Evolutionary conservation across 73 alveolate genomes (phyloP), one percentile per base, ranked within the genome.

Genomic region (Urostyla sp.): DNA sequence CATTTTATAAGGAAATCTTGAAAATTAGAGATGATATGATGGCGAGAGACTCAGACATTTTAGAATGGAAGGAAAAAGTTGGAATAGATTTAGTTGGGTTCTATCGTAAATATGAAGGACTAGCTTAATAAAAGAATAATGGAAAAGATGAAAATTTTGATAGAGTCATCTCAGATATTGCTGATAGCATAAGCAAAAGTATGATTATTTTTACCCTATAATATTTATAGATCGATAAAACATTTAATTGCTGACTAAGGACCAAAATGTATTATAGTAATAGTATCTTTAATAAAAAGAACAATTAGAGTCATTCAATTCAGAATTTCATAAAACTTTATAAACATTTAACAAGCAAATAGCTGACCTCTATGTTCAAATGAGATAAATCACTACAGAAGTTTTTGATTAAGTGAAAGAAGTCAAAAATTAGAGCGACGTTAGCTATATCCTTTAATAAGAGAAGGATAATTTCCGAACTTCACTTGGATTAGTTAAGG

Each of bases 221-320:
- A 24, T 16, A 2, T 7, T 46, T 69, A 18, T 69, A 69, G 83
- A 69, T 49, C 83, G 69, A 6, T 27, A 69, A 23, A 24, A 52
- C 38, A 69, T 69, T 49, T 54, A 69, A 35, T 69, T 69, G 83
- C 83, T 69, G 49, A 69, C 72, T 46, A 69, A 69, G 83, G 83
- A 69, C 27, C 34, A 46, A 46, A 52, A 67, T 8, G 83, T 53
- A 3, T 20, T 49, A 46, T 27, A 69, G 53, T 38, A 67, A 20
- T 37, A 57, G 7, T 20, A 46, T 0, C 45, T 46, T 36, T 45
- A 45, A 48, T 26, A 37, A 21, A 69, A 69, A 24, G 83, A 69
- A 27, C 38, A 56, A 4, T 48, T 31, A n/a, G 83, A 69, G 18
- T 67, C 44, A 6, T 46, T 43, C 37, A 37, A 49, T 49, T 24